phyloP scores from a whole-genome alignment of 2,329 filamentous ascomycete species.

The Ramularia collo-cygni region DNA sequence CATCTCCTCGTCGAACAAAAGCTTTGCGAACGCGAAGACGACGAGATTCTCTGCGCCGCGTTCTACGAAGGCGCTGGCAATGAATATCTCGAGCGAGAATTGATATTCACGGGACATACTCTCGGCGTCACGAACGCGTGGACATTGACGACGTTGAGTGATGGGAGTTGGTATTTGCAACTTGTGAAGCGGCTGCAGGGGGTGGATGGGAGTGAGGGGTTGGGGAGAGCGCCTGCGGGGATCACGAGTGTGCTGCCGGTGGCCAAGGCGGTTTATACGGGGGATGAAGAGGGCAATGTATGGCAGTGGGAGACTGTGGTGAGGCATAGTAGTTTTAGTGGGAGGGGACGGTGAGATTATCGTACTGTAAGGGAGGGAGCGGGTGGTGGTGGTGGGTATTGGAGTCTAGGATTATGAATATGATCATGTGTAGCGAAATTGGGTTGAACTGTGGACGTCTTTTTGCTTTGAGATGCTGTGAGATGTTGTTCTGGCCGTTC shows the following conservation, averaged over 20 bases:
- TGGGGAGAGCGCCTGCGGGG: constrained; percentile 57
- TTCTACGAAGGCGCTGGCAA: constrained; percentile 89
- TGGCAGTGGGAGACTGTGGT: constrained; percentile 33
- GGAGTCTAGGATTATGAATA: too few species aligned
- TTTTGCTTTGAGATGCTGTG: too few species aligned
- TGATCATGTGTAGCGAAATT: too few species aligned
- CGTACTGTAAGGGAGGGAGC: too few species aligned
- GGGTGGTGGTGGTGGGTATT: too few species aligned
- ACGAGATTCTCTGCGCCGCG: constrained; percentile 72
- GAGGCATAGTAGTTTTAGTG: constrained; percentile 13
- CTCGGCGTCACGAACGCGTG: constrained; percentile 75
- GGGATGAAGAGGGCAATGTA: constrained; percentile 86
- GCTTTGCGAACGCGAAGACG: constrained; percentile 59
- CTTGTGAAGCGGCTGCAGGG: constrained; percentile 78
- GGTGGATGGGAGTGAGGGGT: constrained; percentile 61
- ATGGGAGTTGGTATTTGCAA: constrained; percentile 67
- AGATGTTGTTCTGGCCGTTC: too few species aligned
- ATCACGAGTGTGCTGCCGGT: constrained; percentile 84
- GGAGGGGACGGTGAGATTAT: constrained; percentile 12
- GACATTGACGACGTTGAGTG: constrained; percentile 47
- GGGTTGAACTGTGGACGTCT: too few species aligned
- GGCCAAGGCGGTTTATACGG: constrained; percentile 79
- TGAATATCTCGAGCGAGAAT: constrained; percentile 81
- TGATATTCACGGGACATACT: constrained; percentile 84
- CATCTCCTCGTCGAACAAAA: constrained; percentile 74